Conservation (phyloP, 768 basidiomycete genomes). For the Auricularia auricula-judae region DNA sequence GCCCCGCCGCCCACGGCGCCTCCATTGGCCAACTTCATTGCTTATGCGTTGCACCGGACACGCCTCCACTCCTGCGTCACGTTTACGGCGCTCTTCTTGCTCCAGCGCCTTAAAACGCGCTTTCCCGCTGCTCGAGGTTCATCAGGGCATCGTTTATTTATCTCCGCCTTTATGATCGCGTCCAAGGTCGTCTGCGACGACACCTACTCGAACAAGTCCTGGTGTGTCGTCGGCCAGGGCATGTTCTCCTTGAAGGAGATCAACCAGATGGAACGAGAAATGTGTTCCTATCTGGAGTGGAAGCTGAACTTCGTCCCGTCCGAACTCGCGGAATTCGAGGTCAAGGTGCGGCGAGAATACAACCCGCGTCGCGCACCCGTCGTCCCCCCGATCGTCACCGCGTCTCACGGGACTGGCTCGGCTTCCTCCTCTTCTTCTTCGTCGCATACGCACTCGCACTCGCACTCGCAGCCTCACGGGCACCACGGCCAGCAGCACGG, state of each 20-base stretch:
- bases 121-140: slow-evolving; percentile 35
- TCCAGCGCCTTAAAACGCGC: slow-evolving; percentile 30
- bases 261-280: slow-evolving; percentile 95
- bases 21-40: slow-evolving; percentile 66
- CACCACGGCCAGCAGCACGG: background rate
- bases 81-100: slow-evolving; percentile 28
- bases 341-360: slow-evolving; percentile 21
- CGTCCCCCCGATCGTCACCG: background rate
- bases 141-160: slow-evolving; percentile 33
- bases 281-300: slow-evolving; percentile 92
- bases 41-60: slow-evolving; percentile 78
- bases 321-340: slow-evolving; percentile 24
- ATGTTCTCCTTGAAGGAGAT: slow-evolving; percentile 32
- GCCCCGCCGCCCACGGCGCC: slow-evolving; percentile 43
- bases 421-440: too few relatives aligned
- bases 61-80: slow-evolving; percentile 38
- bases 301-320: slow-evolving; percentile 24
- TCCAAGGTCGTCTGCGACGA: slow-evolving; percentile 27
- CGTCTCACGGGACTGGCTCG: background rate
- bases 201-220: slow-evolving; percentile 36
- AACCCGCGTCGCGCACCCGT: slow-evolving; percentile 11
- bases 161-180: slow-evolving; percentile 33
- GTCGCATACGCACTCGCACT: too few relatives aligned
- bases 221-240: slow-evolving; percentile 33
- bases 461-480: background rate